Evolutionary conservation across 805 yeast genomes (phyloP), one percentile per base, ranked within the genome.

Genomic region (Candida xiaguanensis): DNA sequence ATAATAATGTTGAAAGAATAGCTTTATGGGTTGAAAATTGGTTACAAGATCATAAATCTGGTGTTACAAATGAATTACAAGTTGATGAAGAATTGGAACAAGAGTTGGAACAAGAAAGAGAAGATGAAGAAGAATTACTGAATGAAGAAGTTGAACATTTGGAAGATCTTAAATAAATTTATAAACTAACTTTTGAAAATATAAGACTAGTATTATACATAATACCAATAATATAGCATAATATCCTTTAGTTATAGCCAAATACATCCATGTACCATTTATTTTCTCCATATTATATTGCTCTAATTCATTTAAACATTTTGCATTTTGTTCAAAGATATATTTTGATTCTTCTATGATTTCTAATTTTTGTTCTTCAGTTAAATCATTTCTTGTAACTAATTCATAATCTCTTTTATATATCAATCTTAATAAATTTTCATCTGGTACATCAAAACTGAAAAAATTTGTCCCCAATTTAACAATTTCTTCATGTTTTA

Each of bases 351-450:
- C 91, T 24, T 76, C 74, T 33, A 86, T 79, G 46, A 86, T 73
- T 40, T 81, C 85, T 40, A 66, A 58, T 63, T 86, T 87, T 61
- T 86, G 85, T 28, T 63, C 64, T 59, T 86, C 95, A 2, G 82
- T 72, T 44, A 86, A 68, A n/a, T 63, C 65, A 48, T 79, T 75
- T 53, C 95, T 74, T 4, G 95, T 86, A 34, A 77, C 78, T 40
- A 85, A 64, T 63, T 86, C 95, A 59, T 81, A 86, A 49, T 82
- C 85, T 49, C 83, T 72, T 64, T 85, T 86, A 65, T 82, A 87
- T 22, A 66, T 57, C 35, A 78, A 61, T 55, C 93, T 74, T 47
- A 86, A 73, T 40, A 71, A 67, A 50, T 78, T 77, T 52, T 80
- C 85, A 52, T 82, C 86, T 13, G 77, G 78, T 28, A 74, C 80